Evolutionary conservation across 495 filamentous ascomycete genomes (phyloP), one percentile per base, ranked within the genome.

Genomic region (Podospora sp.): DNA sequence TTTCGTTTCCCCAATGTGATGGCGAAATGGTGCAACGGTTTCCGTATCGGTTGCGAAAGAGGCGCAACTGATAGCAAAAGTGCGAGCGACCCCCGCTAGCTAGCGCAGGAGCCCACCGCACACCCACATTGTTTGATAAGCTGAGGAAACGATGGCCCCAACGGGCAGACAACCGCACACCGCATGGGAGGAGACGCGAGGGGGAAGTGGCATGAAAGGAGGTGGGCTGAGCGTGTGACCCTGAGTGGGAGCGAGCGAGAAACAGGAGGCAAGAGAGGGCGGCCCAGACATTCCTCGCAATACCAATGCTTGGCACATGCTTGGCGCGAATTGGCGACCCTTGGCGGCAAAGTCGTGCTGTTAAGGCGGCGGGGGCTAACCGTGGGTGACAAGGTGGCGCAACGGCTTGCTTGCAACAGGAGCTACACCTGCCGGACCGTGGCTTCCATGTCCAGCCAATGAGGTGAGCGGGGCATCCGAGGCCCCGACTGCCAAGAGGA

Each of bases 401-500:
- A 33, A 20, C 52, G 27, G 50, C 16, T 4, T 14, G 21, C 1
- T 11, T 24, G 50, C 62, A 76, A 65, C 73, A 73, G 52, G 9
- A 46, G 68, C 63, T 69, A 77, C 73, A 5, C 25, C 8, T n/a
- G 26, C 50, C 74, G 66, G 72, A 63, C 67, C 60, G 69, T 29
- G 49, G 63, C 24, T 57, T 59, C 51, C 63, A 49, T 26, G 36
- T 25, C 49, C n/a, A 55, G 35, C 73, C 75, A 77, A 76, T 77
- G 59, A 70, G 26, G 35, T 26, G 25, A 12, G 29, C 69, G 68
- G 71, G 68, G 71, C 68, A 66, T 62, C 70, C 68, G 68, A 72
- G 68, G 67, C 74, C 74, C 63, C 73, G 75, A 77, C 71, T 73
- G 78, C 80, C 80, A 82, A 79, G 75, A 60, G n/a, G n/a, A 21